Base-by-base conservation (phyloP, 495 filamentous ascomycete species). In the Daldinia childiae region DNA sequence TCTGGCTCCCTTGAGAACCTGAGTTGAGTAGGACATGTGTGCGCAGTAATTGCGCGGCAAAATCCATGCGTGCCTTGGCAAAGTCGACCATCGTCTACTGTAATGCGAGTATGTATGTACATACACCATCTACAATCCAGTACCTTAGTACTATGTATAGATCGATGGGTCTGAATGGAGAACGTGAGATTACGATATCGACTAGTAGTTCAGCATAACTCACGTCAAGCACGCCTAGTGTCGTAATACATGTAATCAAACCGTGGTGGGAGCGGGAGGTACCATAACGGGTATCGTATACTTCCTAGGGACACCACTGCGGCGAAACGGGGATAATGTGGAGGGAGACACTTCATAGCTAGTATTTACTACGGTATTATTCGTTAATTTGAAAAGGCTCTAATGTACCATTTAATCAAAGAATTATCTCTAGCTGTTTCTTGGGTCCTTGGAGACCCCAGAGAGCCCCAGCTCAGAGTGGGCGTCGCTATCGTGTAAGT, bases 1-100 rank as follows among this genome's bases (percentile, higher is more conserved):
- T 69, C 43, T 68, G 56, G 27, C 43, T 62, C 50, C 36, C 65
- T 64, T 26, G 27, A 30, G 34, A 57, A 65, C 56, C 38, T 54
- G 30, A 59, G 32, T 19, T 56, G 27, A 58, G 70, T 69, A 63
- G 71, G 51, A 73, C 65, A 62, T 71, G 62, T 73, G 66, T 64
- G 50, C 71, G 58, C 65, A 65, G 70, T 68, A 68, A 73, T 73
- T 73, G 70, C 65, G 70, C 70, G 70, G 70, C 70, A 73, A 73
- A 73, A 73, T 73, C 70, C 70, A 73, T 66, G 66, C 58, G 51
- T 27, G 58, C 48, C 70, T 69, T 69, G 71, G 71, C 71, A 64
- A 43, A 19, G 36, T 30, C 21, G 21, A 45, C 8, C 30, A 60
- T 60, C 57, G 19, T 54, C 50, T 54, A 54, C n/a, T 9, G 19